Base-by-base conservation (phyloP, 345 rosid genomes). In the Erucastrum elatum region DNA sequence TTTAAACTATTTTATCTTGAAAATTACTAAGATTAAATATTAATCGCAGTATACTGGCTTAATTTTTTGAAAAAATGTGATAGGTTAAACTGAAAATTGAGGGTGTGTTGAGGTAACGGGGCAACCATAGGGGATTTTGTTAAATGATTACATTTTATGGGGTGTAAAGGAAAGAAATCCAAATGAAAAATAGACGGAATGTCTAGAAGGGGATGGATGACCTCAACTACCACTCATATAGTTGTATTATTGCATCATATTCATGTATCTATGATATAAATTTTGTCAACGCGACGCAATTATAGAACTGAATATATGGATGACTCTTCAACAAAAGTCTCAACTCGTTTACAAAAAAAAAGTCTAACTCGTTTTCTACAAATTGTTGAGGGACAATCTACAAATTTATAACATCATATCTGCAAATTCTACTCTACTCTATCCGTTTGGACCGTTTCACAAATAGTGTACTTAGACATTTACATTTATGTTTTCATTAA, bases 231-330 rank as follows among this genome's bases (percentile, higher is more conserved):
- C 66, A 53, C 60, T 63, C 31, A 10, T 27, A 56, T 70, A 49
- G 37, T 63, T 70, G 66, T 63, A 51, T 70, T 70, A 63, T 77
- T 70, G 70, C 21, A 70, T 69, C 30, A 44, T 26, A 25, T 59
- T 64, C 41, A 49, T 49, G 73, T 53, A 70, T 53, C 26, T 49
- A 30, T 76, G 53, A 21, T 69, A 1, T 2, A 34, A 51, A 65
- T 16, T 15, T 77, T 70, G 75, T 77, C 81, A 77, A 77, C 76
- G 59, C 11, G 59, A 64, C 76, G 49, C 59, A 27, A 55, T 53
- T 77, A 64, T 77, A 51, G 80, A 70, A 77, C 65, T 76, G 63
- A 27, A 6, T 2, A 64, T 49, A 46, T 46, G 21, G 21, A 7
- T 31, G 35, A 1, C 30, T 62, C 35, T 68, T 59, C 51, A 7